Conservation (phyloP, 768 basidiomycete species). For the Xanthoconium stramineum region DNA sequence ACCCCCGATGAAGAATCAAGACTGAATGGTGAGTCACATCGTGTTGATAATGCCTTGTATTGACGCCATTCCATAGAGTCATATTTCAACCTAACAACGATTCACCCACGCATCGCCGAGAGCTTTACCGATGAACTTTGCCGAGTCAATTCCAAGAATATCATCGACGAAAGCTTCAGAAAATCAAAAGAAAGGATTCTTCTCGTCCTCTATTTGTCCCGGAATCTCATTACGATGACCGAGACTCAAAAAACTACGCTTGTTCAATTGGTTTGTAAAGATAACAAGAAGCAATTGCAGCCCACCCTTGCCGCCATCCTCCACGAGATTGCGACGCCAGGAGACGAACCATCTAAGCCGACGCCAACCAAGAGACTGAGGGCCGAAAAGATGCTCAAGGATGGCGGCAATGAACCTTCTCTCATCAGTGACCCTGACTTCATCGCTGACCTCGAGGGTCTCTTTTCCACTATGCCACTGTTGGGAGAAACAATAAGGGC, state of each 20-base stretch:
- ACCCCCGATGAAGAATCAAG: constrained; percentile 14
- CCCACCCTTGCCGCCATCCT: constrained; percentile 16
- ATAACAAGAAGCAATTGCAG: constrained; percentile 12
- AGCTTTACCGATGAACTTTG: constrained; percentile 18
- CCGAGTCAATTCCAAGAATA: constrained; percentile 9
- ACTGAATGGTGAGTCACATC: constrained; percentile 8
- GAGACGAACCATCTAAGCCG: background rate
- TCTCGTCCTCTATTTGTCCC: constrained; percentile 16
- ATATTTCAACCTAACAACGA: constrained; percentile 13
- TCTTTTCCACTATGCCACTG: constrained; percentile 10
- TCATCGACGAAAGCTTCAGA: constrained; percentile 19
- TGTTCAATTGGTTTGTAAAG: constrained; percentile 12
- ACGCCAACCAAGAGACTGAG: constrained; percentile 7
- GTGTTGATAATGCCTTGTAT: background rate
- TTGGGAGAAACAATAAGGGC: constrained; percentile 13
- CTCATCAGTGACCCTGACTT: constrained; percentile 23
- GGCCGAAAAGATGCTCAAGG: constrained; percentile 23
- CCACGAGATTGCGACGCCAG: constrained; percentile 5
- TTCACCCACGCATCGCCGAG: constrained; percentile 20
- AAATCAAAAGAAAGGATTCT: constrained; percentile 24
- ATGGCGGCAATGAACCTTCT: constrained; percentile 17
- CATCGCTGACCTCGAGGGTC: constrained; percentile 19
- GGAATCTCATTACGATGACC: constrained; percentile 9
- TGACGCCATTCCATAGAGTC: constrained; percentile 6
- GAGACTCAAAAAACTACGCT: constrained; percentile 14